Evolutionary conservation across 2,329 filamentous ascomycete species (phyloP), one percentile per base, ranked within the genome.

Genomic region (Colletotrichum echinochloae): DNA sequence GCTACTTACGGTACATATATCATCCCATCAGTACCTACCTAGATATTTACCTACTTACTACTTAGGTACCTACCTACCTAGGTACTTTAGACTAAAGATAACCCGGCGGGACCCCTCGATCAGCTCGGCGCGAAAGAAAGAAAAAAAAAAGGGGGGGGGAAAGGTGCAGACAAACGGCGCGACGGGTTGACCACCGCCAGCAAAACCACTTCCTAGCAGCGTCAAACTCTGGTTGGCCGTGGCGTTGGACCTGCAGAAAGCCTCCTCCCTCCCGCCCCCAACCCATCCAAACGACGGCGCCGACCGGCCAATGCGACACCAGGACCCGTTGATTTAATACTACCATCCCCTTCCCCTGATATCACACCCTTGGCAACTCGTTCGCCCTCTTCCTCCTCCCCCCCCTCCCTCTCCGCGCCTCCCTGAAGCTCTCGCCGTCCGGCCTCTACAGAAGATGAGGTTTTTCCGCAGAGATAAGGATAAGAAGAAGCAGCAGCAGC

Each of bases 401-500:
- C 18, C 35, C 35, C 20, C n/a, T 33, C 54, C 44, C 26, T 41
- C 30, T 8, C n/a, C 3, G 14, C 18, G 56, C 54, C 30, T 26
- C 54, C 56, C 20, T 71, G 72, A 68, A 65, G 60, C 63, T 73
- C 59, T 73, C 59, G 51, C 72, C 66, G 55, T 70, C 49, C 65
- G 72, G 70, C 62, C 64, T 60, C 44, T 73, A 54, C 65, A 66
- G 54, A 71, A 70, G 49, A 71, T 71, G 69, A 39, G 60, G 55
- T 71, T 71, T 60, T 73, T 73, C 33, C 52, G 60, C 26, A 72
- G 52, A 37, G 71, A 73, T 30, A 72, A 73, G 56, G 71, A 73
- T 55, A 73, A 73, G 70, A 73, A 73, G 60, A 71, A 71, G 68
- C 64, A 70, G 59, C 65, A 66, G 54, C 39, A 44, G 33, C 61